Percentiles rank a stretch among this genome's conserved stretches.
These are phyloP conservation scores for Phytopythium cucurbitacearum DNA, from an alignment of 352 stramenopile species.

Conservation along the genomic window DNA sequence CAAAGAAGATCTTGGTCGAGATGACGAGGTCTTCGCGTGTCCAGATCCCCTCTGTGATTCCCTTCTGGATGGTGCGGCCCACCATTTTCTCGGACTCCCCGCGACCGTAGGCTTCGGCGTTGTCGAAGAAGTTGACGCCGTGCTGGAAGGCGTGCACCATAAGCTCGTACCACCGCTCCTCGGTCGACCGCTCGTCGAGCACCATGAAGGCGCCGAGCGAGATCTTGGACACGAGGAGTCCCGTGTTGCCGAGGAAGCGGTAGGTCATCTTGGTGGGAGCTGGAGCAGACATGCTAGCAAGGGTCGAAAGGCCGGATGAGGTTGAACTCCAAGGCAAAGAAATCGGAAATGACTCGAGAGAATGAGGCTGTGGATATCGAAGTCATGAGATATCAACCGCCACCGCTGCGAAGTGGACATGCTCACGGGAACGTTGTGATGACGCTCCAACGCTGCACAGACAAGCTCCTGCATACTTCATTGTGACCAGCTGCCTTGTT, in stretches of 20 bases:
- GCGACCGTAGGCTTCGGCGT: conserved; percentile 27
- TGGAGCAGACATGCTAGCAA: no score
- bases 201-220: conserved; percentile 25
- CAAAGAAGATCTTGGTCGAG: conserved; percentile 41
- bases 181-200: conserved; percentile 18
- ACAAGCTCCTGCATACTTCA: no score
- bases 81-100: conserved; percentile 33
- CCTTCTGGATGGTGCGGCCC: conserved; percentile 31
- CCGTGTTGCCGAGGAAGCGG: conserved; percentile 26
- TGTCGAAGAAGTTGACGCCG: conserved; percentile 46
- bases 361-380: no score
- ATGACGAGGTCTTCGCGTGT: conserved; percentile 40
- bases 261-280: conserved; percentile 18
- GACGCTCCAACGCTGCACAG: no score
- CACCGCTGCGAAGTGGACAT: no score
- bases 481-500: no score
- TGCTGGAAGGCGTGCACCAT: conserved; percentile 31
- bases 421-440: no score
- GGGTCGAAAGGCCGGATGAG: no score
- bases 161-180: conserved; percentile 26
- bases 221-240: conserved; percentile 26
- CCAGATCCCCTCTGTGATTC: conserved; percentile 21
- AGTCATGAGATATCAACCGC: no score
- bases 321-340: no score
- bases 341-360: no score